These are phyloP conservation scores for Paraurostyla sp. DNA, from an alignment of 73 alveolate genomes.

Conservation along the genomic window DNA sequence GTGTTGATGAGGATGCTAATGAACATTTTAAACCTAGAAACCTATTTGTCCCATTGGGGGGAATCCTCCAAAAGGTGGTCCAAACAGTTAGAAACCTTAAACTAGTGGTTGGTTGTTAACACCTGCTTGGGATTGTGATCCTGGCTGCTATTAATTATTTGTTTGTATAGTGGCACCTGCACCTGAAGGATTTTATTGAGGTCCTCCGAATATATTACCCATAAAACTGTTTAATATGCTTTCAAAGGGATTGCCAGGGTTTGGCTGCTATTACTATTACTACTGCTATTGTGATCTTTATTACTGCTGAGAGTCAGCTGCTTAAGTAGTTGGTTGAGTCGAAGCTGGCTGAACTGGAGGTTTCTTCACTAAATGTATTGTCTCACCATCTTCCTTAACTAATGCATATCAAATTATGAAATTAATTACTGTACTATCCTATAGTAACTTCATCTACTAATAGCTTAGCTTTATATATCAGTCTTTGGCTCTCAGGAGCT, in stretches of 20 bases:
- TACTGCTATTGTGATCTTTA: constrained; percentile 6
- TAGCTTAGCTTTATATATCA: constrained; percentile 73
- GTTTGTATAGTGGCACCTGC: too few species aligned
- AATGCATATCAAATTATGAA: not conserved
- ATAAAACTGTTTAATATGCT: constrained; percentile 9
- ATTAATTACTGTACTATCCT: constrained; percentile 34
- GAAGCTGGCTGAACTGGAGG: constrained; percentile 5
- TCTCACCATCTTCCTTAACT: constrained; percentile 80
- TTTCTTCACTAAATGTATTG: constrained; percentile 67
- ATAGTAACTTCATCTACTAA: constrained; percentile 69
- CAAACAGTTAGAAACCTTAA: not conserved
- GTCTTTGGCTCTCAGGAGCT: constrained; percentile 66
- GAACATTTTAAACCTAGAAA: not conserved
- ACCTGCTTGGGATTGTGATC: too few species aligned
- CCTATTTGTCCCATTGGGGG: not conserved
- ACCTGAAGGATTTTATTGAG: not conserved
- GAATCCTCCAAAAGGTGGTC: constrained; percentile 1
- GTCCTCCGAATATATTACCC: constrained; percentile 45
- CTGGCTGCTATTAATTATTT: not conserved
- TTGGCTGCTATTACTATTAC: constrained; percentile 14
- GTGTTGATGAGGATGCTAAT: constrained; percentile 4
- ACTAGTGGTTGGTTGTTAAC: too few species aligned
- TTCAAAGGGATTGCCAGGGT: constrained; percentile 28
- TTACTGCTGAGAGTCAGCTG: constrained; percentile 11
- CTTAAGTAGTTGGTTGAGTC: not conserved